Percentiles rank a stretch among this genome's conserved stretches.
These are phyloP conservation scores for Tetrastigma voinierianum DNA, from an alignment of 164 flowering plant species.

Conservation along the genomic window DNA sequence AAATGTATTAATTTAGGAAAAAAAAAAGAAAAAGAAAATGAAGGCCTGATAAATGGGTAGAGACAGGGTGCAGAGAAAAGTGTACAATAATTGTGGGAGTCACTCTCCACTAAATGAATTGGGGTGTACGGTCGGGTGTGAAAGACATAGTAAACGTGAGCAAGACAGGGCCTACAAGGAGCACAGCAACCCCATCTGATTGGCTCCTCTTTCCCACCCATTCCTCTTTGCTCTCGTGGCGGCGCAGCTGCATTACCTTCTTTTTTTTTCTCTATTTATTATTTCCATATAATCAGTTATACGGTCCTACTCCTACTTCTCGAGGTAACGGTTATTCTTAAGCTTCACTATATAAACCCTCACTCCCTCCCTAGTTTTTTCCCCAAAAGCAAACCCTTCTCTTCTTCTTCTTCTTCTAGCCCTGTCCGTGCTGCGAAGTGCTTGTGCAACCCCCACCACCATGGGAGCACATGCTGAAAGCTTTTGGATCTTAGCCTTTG, in stretches of 20 bases:
- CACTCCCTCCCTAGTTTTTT: background rate
- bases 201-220: background rate
- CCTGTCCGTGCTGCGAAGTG: background rate
- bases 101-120: too few relatives aligned
- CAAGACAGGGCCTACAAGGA: background rate
- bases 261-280: background rate
- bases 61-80: too few relatives aligned
- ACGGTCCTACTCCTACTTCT: background rate
- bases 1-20: too few relatives aligned
- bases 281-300: conserved; percentile 1
- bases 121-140: too few relatives aligned
- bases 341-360: conserved; percentile 15
- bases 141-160: conserved; percentile 8
- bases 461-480: conserved; percentile 43
- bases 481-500: conserved; percentile 46
- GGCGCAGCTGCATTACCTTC: conserved; percentile 13
- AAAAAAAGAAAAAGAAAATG: too few relatives aligned
- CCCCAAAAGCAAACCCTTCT: conserved; percentile 5
- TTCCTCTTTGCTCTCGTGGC: conserved; percentile 11
- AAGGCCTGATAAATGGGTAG: too few relatives aligned
- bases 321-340: conserved; percentile 3
- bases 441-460: too few relatives aligned
- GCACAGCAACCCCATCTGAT: conserved; percentile 3
- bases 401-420: background rate
- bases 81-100: too few relatives aligned